Evolutionary conservation across 2,329 filamentous ascomycete species (phyloP), one percentile per base, ranked within the genome.

Genomic region (Blastomyces parvus): DNA sequence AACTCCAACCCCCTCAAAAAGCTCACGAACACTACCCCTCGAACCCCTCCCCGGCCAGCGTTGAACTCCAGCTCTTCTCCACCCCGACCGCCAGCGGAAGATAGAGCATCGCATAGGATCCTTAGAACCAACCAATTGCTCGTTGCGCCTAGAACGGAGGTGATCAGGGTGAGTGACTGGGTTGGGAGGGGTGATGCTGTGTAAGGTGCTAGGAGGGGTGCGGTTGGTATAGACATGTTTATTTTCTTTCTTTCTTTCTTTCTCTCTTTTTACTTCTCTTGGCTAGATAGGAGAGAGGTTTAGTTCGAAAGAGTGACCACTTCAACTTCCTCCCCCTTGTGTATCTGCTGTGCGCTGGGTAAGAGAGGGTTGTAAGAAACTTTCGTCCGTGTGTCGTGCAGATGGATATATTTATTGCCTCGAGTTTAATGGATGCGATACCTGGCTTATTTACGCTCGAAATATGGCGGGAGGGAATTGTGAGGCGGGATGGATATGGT

Each of bases 1-100:
- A 96, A 95, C 0, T 83, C 79, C 66, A 83, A 84, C 69, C 93
- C 88, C 65, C 90, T 83, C 76, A 96, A 78, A 76, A 94, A 96
- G 77, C 89, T 95, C 64, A 94, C 86, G 2, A 97, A 80, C 2
- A 96, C 80, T 0, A 97, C 83, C 38, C 71, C 63, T 48, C 60
- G 30, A 33, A 44, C 63, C 56, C 59, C 30, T 56, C 44, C 3
- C n/a, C 52, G 27, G 19, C 57, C 36, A 58, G 27, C 33, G 13
- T 55, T 62, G 48, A 48, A 9, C 40, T 14, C 67, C 70, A 59
- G 70, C 69, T 59, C 68, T 52, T 27, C 68, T 70, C 63, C 70
- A 64, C n/a, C 65, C 63, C 44, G 58, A 69, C 65, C 65, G 48
- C 61, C 64, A 27, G 62, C 44, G 9, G 67, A 62, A 53, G 68